phyloP scores from a whole-genome alignment of 805 yeast species.

The Candida namnaoensis region DNA sequence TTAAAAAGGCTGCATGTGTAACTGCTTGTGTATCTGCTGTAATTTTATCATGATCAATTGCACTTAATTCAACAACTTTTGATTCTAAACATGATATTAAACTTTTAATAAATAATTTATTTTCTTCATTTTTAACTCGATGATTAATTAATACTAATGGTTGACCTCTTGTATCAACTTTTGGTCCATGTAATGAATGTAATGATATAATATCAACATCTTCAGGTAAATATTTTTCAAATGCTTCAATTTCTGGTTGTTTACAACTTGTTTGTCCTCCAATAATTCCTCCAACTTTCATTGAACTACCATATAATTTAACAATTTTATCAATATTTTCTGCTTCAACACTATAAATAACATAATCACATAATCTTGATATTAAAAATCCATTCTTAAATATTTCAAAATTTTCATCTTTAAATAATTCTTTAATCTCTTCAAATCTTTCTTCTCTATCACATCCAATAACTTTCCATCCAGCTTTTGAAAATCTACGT shows the following conservation, averaged over 20 bases:
- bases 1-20: constrained; percentile 93
- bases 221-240: constrained; percentile 63
- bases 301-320: constrained; percentile 70
- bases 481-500: constrained; percentile 62
- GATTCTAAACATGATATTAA: constrained; percentile 70
- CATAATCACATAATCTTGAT: constrained; percentile 71
- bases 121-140: constrained; percentile 39
- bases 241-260: constrained; percentile 80
- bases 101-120: constrained; percentile 50
- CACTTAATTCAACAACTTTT: constrained; percentile 66
- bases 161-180: constrained; percentile 81
- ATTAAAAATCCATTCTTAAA: constrained; percentile 78
- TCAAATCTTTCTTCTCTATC: constrained; percentile 65
- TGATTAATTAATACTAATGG: constrained; percentile 85
- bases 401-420: constrained; percentile 40
- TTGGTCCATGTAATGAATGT: constrained; percentile 94
- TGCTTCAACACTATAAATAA: constrained; percentile 91
- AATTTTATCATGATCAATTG: constrained; percentile 86
- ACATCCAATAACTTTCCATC: constrained; percentile 87
- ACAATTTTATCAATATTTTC: constrained; percentile 73
- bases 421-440: constrained; percentile 29
- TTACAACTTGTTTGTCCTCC: constrained; percentile 99
- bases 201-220: constrained; percentile 82
- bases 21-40: constrained; percentile 99
- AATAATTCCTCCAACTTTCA: constrained; percentile 81